Base-by-base conservation (phyloP, 2,329 filamentous ascomycete species). In the Sclerotiophoma versabilis region DNA sequence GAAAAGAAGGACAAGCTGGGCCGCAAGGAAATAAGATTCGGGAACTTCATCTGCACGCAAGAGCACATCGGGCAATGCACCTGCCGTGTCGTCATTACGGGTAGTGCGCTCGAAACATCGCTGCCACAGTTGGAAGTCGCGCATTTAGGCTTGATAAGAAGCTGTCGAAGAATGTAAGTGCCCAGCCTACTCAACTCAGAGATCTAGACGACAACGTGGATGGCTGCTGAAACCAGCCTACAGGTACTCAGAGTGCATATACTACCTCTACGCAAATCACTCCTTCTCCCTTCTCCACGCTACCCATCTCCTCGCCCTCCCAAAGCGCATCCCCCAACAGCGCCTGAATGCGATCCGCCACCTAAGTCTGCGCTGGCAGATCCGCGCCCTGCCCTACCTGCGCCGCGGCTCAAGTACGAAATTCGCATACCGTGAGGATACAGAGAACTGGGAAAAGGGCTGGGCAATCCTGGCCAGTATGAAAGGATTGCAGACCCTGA, bases 381-480 rank as follows among this genome's bases (percentile, higher is more conserved):
- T 75, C 19, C 71, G 72, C 45, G 71, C 65, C 0, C 56, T 75
- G 3, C 72, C 72, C 4, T 70, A 71, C 36, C 54, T 73, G 12
- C 60, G 65, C 7, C 69, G 72, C 23, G 58, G 59, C 2, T 48
- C 56, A 1, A 52, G 58, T 0, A 58, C 61, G 3, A 62, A 60
- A 15, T 55, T 65, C 22, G 71, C 71, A 3, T 75, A 73, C 41
- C 70, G 63, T 22, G 72, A 75, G 37, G 72, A 75, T 22, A 74
- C 72, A 1, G 54, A 48, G 25, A 72, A 72, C 36, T 75, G 72
- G 72, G 63, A 68, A 38, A 61, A 57, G 3, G 65, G 48, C 1
- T 75, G 72, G 72, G 25, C 25, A 0, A 69, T 71, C 0, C 36
- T 75, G 14, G 62, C 68, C 0, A 32, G 50, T 1, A 70, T 75